phyloP scores from a whole-genome alignment of 1,284 basidiomycete genomes.

The Schizophyllum amplum region DNA sequence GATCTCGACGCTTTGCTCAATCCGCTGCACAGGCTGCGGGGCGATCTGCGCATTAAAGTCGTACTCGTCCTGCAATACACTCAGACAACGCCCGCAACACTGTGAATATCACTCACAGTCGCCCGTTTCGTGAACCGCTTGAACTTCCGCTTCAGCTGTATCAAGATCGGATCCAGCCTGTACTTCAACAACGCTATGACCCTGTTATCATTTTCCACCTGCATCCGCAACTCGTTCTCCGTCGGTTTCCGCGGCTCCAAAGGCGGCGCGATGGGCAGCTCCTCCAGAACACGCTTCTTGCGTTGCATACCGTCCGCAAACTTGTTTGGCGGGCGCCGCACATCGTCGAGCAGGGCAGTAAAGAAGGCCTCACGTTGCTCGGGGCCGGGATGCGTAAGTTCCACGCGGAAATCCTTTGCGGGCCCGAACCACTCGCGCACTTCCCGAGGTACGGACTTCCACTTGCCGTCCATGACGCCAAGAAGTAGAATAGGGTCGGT shows the following conservation, averaged over 20 bases:
- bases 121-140: slow-evolving; percentile 85
- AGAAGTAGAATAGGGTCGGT: slow-evolving; percentile 91
- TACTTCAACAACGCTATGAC: slow-evolving; percentile 82
- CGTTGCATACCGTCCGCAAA: slow-evolving; percentile 90
- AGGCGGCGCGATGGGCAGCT: slow-evolving; percentile 84
- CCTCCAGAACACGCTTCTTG: slow-evolving; percentile 79
- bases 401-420: slow-evolving; percentile 67
- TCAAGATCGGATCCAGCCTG: slow-evolving; percentile 79
- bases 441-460: slow-evolving; percentile 69
- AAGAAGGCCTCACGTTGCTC: slow-evolving; percentile 77
- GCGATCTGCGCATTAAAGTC: slow-evolving; percentile 36
- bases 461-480: slow-evolving; percentile 77
- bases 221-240: slow-evolving; percentile 75
- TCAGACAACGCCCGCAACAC: not conserved
- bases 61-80: slow-evolving; percentile 59
- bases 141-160: slow-evolving; percentile 89
- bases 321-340: slow-evolving; percentile 72
- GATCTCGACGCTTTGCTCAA: slow-evolving; percentile 31
- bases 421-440: slow-evolving; percentile 91
- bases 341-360: slow-evolving; percentile 57
- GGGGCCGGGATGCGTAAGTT: slow-evolving; percentile 42
- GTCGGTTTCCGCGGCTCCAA: slow-evolving; percentile 80
- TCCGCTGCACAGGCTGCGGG: slow-evolving; percentile 15
- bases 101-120: slow-evolving; percentile 42
- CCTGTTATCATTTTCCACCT: slow-evolving; percentile 76